phyloP scores from a whole-genome alignment of 495 filamentous ascomycete genomes.

The Collariella sp. region DNA sequence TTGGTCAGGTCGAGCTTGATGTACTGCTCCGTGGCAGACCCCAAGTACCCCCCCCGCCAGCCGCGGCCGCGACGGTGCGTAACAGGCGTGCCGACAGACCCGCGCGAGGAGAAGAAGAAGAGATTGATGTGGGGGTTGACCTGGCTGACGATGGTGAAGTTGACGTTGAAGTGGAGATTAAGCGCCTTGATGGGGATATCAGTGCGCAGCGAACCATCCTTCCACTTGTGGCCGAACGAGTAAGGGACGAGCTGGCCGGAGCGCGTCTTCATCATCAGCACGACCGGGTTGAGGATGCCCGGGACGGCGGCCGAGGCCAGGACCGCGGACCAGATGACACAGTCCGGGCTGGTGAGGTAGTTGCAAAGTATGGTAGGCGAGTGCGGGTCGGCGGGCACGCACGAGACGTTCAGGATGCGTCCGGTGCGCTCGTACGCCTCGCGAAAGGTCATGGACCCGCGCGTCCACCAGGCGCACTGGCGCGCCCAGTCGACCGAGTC shows the following conservation, averaged over 20 bases:
- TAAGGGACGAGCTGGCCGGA: conserved; percentile 70
- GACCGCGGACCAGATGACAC: conserved; percentile 96
- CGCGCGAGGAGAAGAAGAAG: conserved; percentile 94
- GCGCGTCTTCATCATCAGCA: conserved; percentile 86
- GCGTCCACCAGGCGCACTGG: conserved; percentile 76
- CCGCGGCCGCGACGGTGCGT: conserved; percentile 89
- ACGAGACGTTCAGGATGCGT: conserved; percentile 88
- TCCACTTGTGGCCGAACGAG: conserved; percentile 96
- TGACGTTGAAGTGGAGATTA: conserved; percentile 95
- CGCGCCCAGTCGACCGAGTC: conserved; percentile 88
- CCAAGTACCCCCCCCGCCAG: conserved; percentile 92
- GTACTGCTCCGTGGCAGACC: conserved; percentile 85
- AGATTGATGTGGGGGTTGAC: conserved; percentile 97
- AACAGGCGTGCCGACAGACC: conserved; percentile 83
- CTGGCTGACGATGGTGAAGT: conserved; percentile 91
- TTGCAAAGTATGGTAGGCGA: conserved; percentile 86
- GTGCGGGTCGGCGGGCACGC: conserved; percentile 94
- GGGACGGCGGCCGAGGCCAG: conserved; percentile 93
- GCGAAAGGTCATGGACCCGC: conserved; percentile 83
- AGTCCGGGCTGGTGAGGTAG: conserved; percentile 89
- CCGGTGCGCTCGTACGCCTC: conserved; percentile 94
- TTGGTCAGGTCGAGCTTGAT: conserved; percentile 92
- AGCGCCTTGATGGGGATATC: conserved; percentile 92
- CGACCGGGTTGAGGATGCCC: conserved; percentile 90
- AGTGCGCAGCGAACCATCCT: conserved; percentile 86